Evolutionary conservation across 768 basidiomycete species (phyloP), one percentile per base, ranked within the genome.

Genomic region (Leccinum broughii): DNA sequence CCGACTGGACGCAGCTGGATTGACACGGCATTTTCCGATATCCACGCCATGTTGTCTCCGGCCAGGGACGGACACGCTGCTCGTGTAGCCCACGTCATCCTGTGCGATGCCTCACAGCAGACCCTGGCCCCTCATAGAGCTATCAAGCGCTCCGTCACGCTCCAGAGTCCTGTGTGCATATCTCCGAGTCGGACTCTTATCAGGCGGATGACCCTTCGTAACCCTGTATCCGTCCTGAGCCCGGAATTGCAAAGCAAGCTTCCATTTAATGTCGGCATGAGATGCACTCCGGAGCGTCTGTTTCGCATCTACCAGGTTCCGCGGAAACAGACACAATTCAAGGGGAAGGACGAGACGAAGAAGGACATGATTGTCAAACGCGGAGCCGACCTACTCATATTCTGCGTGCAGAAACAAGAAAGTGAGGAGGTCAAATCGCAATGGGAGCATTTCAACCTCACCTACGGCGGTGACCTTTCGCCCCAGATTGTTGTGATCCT

Each of bases 401-500:
- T 67, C 35, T 70, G 69, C 51, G 68, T 61, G 48, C 26, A 56
- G 26, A 64, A 56, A 37, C 56, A 52, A 26, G 59, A 53, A 1
- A 50, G 20, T 20, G 10, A 13, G 51, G 56, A 63, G 22, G 59
- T 69, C 53, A 69, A 32, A 61, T 37, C 11, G 22, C 65, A 69
- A 59, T 71, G 69, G 67, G 61, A 70, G 5, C 39, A 67, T 57
- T 70, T 70, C 56, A 61, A 63, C n/a, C 6, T 54, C 51, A 61
- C 62, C 28, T 70, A 70, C 15, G 65, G 69, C 3, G 69, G 69
- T 13, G 70, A 69, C 17, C 68, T 70, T 51, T 66, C 69, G 6
- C 70, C 69, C 26, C 65, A 64, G 22, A 61, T 71, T 8, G 60
- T 69, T n/a, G 34, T 71, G 17, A 11, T 70, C 51, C 51, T 61